A percentile compares a stretch with the other conserved stretches of the same genome.
Conservation (phyloP, 257 asterid genomes). For the Linderniella brevidens region DNA sequence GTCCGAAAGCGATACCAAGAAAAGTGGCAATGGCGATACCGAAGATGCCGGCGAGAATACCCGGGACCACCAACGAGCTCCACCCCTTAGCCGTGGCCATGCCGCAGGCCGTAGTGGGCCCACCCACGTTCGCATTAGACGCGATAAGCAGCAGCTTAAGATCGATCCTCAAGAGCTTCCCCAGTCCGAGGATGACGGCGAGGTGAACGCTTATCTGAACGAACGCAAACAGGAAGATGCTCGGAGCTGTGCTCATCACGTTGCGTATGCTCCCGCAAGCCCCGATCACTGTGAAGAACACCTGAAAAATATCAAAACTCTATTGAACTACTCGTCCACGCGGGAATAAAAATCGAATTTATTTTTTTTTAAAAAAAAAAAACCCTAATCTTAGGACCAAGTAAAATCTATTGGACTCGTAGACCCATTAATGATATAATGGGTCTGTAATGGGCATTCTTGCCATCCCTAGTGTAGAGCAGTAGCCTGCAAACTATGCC, state of each 20-base stretch:
- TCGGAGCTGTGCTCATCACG: constrained; percentile 62
- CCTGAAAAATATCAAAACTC: constrained; percentile 15
- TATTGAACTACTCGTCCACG: not conserved
- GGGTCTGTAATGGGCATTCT: no score
- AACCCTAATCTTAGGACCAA: no score
- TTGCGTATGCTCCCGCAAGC: constrained; percentile 71
- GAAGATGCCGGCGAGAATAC: constrained; percentile 82
- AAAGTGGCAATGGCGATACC: constrained; percentile 81
- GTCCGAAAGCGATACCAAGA: constrained; percentile 71
- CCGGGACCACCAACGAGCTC: constrained; percentile 68
- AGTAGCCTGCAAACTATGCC: no score
- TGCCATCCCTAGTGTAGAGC: no score
- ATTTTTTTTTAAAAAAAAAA: no score
- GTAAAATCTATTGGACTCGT: no score
- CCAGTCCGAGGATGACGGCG: constrained; percentile 60
- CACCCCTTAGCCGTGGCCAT: constrained; percentile 98
- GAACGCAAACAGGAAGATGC: constrained; percentile 54
- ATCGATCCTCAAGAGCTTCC: constrained; percentile 55
- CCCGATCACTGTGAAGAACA: constrained; percentile 65
- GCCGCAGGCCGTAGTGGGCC: constrained; percentile 92
- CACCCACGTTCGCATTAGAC: constrained; percentile 95
- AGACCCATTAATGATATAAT: no score
- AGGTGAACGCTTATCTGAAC: constrained; percentile 71
- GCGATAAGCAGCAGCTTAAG: constrained; percentile 66
- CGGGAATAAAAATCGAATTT: not conserved